Evolutionary conservation across 2,329 filamentous ascomycete species (phyloP), one percentile per base, ranked within the genome.

Genomic region (Colletotrichum sp.): DNA sequence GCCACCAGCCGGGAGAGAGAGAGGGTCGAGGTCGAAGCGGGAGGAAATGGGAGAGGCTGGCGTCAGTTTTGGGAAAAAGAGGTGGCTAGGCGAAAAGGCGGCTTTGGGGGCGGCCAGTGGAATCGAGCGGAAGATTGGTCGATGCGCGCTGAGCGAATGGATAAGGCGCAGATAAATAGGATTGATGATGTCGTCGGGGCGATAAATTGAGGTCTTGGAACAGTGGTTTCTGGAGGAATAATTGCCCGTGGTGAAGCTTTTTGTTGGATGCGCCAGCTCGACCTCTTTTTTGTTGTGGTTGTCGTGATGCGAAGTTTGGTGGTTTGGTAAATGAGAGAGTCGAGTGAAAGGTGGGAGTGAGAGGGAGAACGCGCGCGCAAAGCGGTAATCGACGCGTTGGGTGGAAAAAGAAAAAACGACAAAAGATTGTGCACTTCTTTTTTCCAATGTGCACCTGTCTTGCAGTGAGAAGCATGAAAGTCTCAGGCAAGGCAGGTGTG

Each of bases 11-110:
- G 49, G 36, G 59, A 57, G 59, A 64, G 59, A 68, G 8, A 60
- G 57, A 32, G 59, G 32, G 30, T 49, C 44, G 44, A 34, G 55
- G 39, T 64, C 59, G 59, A 60, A 59, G 64, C 32, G 36, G 70
- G 30, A 30, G 70, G 69, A 75, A 76, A 73, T 76, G 69, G 36
- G 73, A 73, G 73, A 76, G 73, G 73, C 65, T 76, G 73, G 73
- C 52, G 64, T 68, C 13, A 65, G 68, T 55, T 52, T 49, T 49
- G n/a, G 21, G 39, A 65, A 71, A 73, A 76, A 76, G 55, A 76
- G 73, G 73, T 76, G 73, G 73, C 70, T 76, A 76, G 73, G 73
- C 73, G 73, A 76, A 73, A 55, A 66, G 57, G 68, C 68, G 68
- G 24, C 70, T 73, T 69, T 73, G 64, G 73, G 32, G 59, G 70